Percentiles rank a stretch among this genome's conserved stretches.
phyloP scores from a whole-genome alignment of 148 eudicot species.

The Pouteria glomerata region DNA sequence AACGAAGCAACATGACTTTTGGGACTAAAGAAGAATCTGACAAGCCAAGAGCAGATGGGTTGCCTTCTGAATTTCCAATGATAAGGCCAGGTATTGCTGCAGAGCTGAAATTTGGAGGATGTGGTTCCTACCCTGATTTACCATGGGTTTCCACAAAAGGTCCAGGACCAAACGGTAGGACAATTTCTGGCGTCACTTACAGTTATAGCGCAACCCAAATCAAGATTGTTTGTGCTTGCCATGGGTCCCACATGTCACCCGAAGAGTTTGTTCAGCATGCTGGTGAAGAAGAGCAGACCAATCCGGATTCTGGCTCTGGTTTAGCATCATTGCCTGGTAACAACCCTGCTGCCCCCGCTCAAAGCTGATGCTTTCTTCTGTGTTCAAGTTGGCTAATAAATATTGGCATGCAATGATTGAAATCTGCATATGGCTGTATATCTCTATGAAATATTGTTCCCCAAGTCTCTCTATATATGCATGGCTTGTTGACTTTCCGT shows the following conservation, averaged over 20 bases:
- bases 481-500: not conserved
- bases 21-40: slow-evolving; percentile 19
- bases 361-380: slow-evolving; percentile 26
- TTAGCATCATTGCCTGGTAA: slow-evolving; percentile 34
- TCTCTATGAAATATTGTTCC: not conserved
- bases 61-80: slow-evolving; percentile 54
- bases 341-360: slow-evolving; percentile 57
- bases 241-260: slow-evolving; percentile 75
- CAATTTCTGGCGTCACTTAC: slow-evolving; percentile 79
- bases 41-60: slow-evolving; percentile 26
- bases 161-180: slow-evolving; percentile 62
- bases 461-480: not conserved
- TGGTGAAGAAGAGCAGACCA: slow-evolving; percentile 32
- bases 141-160: slow-evolving; percentile 87
- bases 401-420: not conserved
- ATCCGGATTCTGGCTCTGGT: slow-evolving; percentile 23
- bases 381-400: slow-evolving; percentile 1
- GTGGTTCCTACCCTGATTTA: slow-evolving; percentile 58
- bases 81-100: slow-evolving; percentile 69
- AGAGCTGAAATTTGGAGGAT: slow-evolving; percentile 71
- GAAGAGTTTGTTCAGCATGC: slow-evolving; percentile 74
- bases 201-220: slow-evolving; percentile 59
- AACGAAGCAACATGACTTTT: slow-evolving; percentile 17
- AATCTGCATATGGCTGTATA: not conserved
- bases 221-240: slow-evolving; percentile 81